Base-by-base conservation (phyloP, 106 monocot species). In the Dioscorea dumetorum region DNA sequence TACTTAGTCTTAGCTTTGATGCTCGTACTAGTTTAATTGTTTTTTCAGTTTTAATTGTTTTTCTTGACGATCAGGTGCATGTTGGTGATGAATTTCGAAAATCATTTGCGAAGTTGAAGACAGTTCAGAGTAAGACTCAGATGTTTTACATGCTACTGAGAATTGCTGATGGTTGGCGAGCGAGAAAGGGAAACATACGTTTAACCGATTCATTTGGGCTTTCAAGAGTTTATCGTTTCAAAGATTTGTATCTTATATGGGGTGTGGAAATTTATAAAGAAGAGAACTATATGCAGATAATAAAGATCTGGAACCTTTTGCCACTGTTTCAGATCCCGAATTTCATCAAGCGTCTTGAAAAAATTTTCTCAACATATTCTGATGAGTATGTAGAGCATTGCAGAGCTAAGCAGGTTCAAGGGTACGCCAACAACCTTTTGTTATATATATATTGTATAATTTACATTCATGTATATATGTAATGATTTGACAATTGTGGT, bases 21-120 rank as follows among this genome's bases (percentile, higher is more conserved):
- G 41, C 6, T 41, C 6, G 41, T 28, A 41, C 41, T 8, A 41
- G 41, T 41, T 28, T 41, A 41, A 41, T 41, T 12, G n/a, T n/a
- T n/a, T n/a, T n/a, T n/a, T n/a, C n/a, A n/a, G n/a, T n/a, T n/a
- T n/a, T n/a, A n/a, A n/a, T n/a, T n/a, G 54, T 15, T 63, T 16
- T 21, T 41, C 33, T 57, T 63, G 20, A 50, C 22, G 12, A 72
- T 14, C 72, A 87, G 87, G 77, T 87, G 4, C 60, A 81, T 12
- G 74, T 87, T 22, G 83, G 87, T 60, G 77, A 80, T 33, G 67
- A 75, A 17, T 83, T 87, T n/a, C 77, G 58, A 72, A 78, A 71
- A 54, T 83, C 83, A 15, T 83, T 83, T 72, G 31, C 65, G 11
- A 72, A 57, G 50, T 15, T 87, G 49, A 83, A 61, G 50, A 70